Evolutionary conservation across 2,329 filamentous ascomycete species (phyloP), one percentile per base, ranked within the genome.

Genomic region (Cladosporium sphaerospermum): DNA sequence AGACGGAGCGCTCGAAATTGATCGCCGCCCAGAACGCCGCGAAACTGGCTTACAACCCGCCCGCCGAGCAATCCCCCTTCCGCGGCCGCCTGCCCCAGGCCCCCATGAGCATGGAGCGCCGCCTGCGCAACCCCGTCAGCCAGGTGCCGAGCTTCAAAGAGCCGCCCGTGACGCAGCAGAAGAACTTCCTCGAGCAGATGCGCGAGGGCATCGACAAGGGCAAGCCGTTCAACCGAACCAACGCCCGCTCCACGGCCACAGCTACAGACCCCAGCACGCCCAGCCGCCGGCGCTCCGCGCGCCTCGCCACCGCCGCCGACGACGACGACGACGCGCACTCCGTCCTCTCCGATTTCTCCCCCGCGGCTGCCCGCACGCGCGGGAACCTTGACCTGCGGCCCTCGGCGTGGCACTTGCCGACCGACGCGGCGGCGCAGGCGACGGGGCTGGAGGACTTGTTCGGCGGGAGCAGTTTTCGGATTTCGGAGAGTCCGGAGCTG

Each of bases 71-170:
- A 58, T 75, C 70, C 61, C 80, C 84, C 1, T 89, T 90, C 63
- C 85, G 82, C 75, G 86, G 82, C 69, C 82, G 79, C 54, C 77
- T 89, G 2, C 87, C 87, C 3, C 76, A 83, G 0, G 84, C 85
- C 1, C 86, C 87, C 11, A 80, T 77, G 11, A 79, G 78, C n/a
- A 83, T 84, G 18, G 83, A 84, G 2, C 79, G 83, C 39, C 75
- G 77, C 41, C 67, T 82, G 6, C 76, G 80, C 32, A 87, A 86
- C 55, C 83, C 84, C 1, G 78, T 79, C 4, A 80, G 78, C 55
- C 73, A 76, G 34, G 77, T 81, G 0, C 69, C 78, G 1, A 28
- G 36, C 7, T 70, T 84, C 23, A 72, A 74, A 64, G 61, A 78
- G 67, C 60, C 75, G 64, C 39, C 74, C 56, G 32, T 72, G 68